These are phyloP conservation scores for Cercospora sp. DNA, from an alignment of 2,329 filamentous ascomycete genomes.

Conservation along the genomic window DNA sequence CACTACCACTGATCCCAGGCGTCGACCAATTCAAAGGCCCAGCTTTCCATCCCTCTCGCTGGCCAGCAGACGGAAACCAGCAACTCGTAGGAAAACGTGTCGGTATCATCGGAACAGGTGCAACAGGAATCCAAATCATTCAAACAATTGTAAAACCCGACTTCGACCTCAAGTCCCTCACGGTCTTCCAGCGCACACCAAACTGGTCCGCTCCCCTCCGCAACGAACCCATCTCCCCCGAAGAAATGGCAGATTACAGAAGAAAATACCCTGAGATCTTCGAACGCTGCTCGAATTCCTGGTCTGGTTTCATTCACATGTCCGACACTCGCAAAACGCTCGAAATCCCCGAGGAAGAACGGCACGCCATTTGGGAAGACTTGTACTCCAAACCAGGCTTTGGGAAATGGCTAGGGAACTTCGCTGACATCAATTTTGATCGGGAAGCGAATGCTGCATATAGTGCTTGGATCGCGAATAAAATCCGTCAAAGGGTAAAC, in stretches of 20 bases:
- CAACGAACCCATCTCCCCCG: slow-evolving; percentile 30
- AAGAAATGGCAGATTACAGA: slow-evolving; percentile 29
- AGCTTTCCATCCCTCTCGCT: slow-evolving; percentile 43
- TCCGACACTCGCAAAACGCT: slow-evolving; percentile 47
- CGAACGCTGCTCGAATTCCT: slow-evolving; percentile 42
- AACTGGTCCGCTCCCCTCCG: slow-evolving; percentile 47
- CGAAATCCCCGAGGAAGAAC: slow-evolving; percentile 44
- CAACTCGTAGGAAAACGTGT: slow-evolving; percentile 40
- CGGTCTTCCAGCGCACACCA: slow-evolving; percentile 66
- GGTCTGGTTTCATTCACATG: slow-evolving; percentile 37
- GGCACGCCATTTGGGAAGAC: slow-evolving; percentile 46
- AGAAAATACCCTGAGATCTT: slow-evolving; percentile 34
- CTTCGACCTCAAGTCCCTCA: slow-evolving; percentile 42
- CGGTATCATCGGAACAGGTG: slow-evolving; percentile 46
- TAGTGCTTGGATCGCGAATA: slow-evolving; percentile 49
- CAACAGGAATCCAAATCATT: slow-evolving; percentile 43
- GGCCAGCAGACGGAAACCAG: slow-evolving; percentile 36
- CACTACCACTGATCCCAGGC: slow-evolving; percentile 39
- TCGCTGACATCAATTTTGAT: slow-evolving; percentile 42
- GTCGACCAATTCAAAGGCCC: slow-evolving; percentile 42
- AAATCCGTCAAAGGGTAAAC: slow-evolving; percentile 45
- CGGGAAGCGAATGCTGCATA: slow-evolving; percentile 43
- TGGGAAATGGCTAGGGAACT: slow-evolving; percentile 45
- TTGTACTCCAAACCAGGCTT: slow-evolving; percentile 42
- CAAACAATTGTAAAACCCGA: slow-evolving; percentile 36